Evolutionary conservation across 441 rosid genomes (phyloP).

Genomic region (Populus trichocarpa): DNA sequence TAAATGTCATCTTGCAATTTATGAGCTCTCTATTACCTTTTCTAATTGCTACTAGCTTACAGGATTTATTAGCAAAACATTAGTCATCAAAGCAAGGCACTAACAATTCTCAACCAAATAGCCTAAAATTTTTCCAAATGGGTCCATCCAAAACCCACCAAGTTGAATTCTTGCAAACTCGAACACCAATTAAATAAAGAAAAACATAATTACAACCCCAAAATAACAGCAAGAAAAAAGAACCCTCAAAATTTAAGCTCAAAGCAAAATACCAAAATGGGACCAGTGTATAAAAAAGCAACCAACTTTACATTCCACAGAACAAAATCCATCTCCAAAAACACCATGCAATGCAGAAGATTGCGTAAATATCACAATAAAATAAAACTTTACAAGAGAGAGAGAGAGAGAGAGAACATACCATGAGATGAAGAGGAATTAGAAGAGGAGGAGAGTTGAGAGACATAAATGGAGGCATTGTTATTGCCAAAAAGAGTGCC

Average conservation of each 20-base stretch:
- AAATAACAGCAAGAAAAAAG: not conserved
- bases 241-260: not conserved
- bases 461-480: conserved; percentile 33
- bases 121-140: not conserved
- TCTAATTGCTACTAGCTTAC: not conserved
- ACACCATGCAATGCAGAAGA: not conserved
- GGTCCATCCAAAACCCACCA: not conserved
- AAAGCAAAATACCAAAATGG: not conserved
- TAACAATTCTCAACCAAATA: too few relatives aligned
- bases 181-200: not conserved
- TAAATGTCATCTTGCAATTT: not conserved
- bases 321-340: not conserved
- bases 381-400: not conserved
- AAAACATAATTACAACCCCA: not conserved
- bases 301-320: not conserved
- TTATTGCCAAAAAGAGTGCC: conserved; percentile 78
- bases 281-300: not conserved
- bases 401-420: conserved; percentile 9
- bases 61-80: not conserved
- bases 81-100: not conserved
- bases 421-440: conserved; percentile 30
- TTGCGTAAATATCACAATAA: not conserved
- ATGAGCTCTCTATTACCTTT: not conserved
- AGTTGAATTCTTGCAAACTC: not conserved
- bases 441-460: conserved; percentile 34